Percentiles rank a stretch among this genome's conserved stretches.
Evolutionary conservation across 805 yeast genomes (phyloP).

Genomic region (Starmera amethionina): DNA sequence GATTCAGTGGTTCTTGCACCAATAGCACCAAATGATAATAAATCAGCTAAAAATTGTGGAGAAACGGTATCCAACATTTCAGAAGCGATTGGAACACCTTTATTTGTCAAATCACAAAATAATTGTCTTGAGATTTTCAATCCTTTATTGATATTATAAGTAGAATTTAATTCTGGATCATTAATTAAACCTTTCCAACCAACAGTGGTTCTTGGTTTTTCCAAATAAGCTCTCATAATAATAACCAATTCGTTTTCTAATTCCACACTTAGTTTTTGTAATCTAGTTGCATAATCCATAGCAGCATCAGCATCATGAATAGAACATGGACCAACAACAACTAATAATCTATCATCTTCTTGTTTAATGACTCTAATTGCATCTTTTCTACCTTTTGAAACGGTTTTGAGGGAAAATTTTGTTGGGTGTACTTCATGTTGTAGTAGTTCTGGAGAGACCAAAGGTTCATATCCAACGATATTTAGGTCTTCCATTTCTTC

Average conservation of each 20-base stretch:
- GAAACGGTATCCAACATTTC: slow-evolving; percentile 98
- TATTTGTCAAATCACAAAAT: slow-evolving; percentile 68
- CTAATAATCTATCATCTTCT: slow-evolving; percentile 72
- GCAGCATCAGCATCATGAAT: slow-evolving; percentile 90
- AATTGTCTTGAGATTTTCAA: slow-evolving; percentile 77
- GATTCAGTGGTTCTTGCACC: slow-evolving; percentile 99
- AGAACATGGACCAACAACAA: slow-evolving; percentile 95
- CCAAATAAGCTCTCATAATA: slow-evolving; percentile 95
- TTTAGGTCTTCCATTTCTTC: slow-evolving; percentile 56
- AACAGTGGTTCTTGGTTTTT: slow-evolving; percentile 97
- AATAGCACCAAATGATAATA: slow-evolving; percentile 91
- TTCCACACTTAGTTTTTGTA: slow-evolving; percentile 60
- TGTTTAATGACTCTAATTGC: slow-evolving; percentile 67
- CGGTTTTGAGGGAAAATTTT: slow-evolving; percentile 45
- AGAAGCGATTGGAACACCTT: slow-evolving; percentile 86
- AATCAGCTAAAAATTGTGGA: slow-evolving; percentile 89
- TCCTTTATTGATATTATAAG: slow-evolving; percentile 94
- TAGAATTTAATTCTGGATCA: slow-evolving; percentile 89
- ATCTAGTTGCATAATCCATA: slow-evolving; percentile 69
- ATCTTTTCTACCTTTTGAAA: slow-evolving; percentile 67
- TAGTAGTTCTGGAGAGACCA: slow-evolving; percentile 84
- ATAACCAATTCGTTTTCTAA: slow-evolving; percentile 68
- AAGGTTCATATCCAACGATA: slow-evolving; percentile 86
- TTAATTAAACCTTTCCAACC: slow-evolving; percentile 99
- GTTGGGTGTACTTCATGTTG: slow-evolving; percentile 76